Base-by-base conservation (phyloP, 129 eudicot genomes). In the Helianthus tuberosus region DNA sequence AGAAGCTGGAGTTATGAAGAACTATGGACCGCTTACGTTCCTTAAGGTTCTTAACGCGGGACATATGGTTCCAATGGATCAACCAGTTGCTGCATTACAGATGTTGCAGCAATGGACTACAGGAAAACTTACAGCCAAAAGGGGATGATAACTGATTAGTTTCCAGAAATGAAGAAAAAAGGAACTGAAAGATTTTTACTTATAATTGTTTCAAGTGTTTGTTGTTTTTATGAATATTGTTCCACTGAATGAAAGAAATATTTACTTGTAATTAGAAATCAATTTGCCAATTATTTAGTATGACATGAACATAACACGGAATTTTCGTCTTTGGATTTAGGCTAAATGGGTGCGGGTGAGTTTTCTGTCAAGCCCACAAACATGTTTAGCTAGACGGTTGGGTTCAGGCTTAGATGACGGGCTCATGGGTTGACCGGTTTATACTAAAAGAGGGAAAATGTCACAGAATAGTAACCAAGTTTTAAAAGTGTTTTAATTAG, bases 11-110 rank as follows among this genome's bases (percentile, higher is more conserved):
- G 17, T 81, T 5, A 76, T 77, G 70, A 85, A 85, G 66, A 83
- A 81, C 78, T 57, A 83, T 35, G 94, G 91, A 25, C 83, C 87
- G n/a, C 95, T 87, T 49, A 85, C 86, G 16, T 93, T 89, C 80
- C 85, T 89, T 17, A 87, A 84, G 89, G 89, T 87, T 65, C 83
- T 78, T 71, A 43, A 88, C 54, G 92, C 98, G 5, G 98, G 96
- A 41, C 98, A 89, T 47, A 70, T 93, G 96, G 96, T 93, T 69
- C 96, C 98, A 8, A 89, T 87, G 92, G 96, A 89, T 83, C 98
- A 87, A 79, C 98, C 98, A 0, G 76, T 58, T 46, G 89, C 85
- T 52, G 53, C 98, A 0, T 59, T 89, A n/a, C 87, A 89, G 47
- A 92, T 89, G 98, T 72, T 92, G 10, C 87, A 78, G 49, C 87